phyloP scores from a whole-genome alignment of 1,139 yeast genomes.

The Suhomyces bokatorum region DNA sequence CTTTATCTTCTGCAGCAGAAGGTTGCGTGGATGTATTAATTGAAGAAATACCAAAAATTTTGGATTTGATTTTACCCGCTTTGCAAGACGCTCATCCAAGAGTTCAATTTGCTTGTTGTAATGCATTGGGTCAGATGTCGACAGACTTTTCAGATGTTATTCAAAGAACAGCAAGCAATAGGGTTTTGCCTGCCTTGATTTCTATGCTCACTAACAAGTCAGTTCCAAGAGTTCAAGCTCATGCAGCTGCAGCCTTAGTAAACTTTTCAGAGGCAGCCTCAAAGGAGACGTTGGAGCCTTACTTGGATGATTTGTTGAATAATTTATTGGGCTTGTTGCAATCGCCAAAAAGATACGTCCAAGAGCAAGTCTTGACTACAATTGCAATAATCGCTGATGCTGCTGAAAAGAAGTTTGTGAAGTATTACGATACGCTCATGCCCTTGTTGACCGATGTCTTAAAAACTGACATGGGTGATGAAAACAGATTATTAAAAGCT shows the following conservation, averaged over 20 bases:
- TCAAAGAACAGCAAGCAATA: slow-evolving; percentile 76
- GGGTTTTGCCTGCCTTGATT: slow-evolving; percentile 84
- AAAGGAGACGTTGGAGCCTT: slow-evolving; percentile 85
- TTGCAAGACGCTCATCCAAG: slow-evolving; percentile 84
- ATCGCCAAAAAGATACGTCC: slow-evolving; percentile 88
- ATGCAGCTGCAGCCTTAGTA: slow-evolving; percentile 97
- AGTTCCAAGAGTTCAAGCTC: slow-evolving; percentile 93
- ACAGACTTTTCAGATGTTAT: slow-evolving; percentile 92
- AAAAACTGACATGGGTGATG: slow-evolving; percentile 75
- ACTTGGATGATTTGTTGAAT: slow-evolving; percentile 74
- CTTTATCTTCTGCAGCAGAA: slow-evolving; percentile 93
- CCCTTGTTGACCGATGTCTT: slow-evolving; percentile 81
- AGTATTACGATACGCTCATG: slow-evolving; percentile 94
- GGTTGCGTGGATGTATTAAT: slow-evolving; percentile 92
- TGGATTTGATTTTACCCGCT: slow-evolving; percentile 82
- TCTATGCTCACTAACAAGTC: slow-evolving; percentile 70
- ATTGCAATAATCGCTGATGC: slow-evolving; percentile 98
- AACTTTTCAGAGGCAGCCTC: slow-evolving; percentile 92
- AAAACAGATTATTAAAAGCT: slow-evolving; percentile 79
- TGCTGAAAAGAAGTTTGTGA: slow-evolving; percentile 85
- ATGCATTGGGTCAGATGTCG: slow-evolving; percentile 96
- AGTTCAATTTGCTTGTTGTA: slow-evolving; percentile 96
- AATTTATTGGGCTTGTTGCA: slow-evolving; percentile 68
- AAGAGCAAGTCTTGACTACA: slow-evolving; percentile 94
- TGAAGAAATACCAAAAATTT: slow-evolving; percentile 73